These are phyloP conservation scores for Gossypium anomalum DNA, from an alignment of 345 rosid species.

Conservation along the genomic window DNA sequence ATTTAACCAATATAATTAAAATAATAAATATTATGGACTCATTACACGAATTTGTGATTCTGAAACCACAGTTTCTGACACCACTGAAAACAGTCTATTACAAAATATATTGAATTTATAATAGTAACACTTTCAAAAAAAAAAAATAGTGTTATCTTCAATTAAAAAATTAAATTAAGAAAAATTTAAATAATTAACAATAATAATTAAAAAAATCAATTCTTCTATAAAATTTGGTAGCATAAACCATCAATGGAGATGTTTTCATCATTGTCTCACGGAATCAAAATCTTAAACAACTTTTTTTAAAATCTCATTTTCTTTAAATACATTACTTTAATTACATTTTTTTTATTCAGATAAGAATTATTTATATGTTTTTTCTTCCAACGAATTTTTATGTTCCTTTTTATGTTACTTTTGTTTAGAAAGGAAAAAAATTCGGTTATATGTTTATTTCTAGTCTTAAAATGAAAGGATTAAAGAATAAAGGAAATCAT, in stretches of 20 bases:
- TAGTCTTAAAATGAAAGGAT: too few relatives aligned
- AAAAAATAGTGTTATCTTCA: too few relatives aligned
- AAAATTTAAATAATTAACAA: background rate
- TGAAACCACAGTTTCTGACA: too few relatives aligned
- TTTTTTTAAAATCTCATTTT: background rate
- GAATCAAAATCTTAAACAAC: background rate
- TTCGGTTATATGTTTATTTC: too few relatives aligned
- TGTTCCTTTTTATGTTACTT: background rate
- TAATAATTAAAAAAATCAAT: background rate
- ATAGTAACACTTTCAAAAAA: too few relatives aligned
- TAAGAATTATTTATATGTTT: background rate
- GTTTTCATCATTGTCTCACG: background rate
- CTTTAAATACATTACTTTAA: background rate
- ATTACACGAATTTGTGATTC: too few relatives aligned
- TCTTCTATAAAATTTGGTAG: background rate
- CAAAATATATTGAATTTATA: too few relatives aligned
- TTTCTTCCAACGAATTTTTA: background rate
- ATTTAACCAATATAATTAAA: too few relatives aligned
- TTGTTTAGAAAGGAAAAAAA: background rate
- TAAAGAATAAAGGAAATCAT: background rate
- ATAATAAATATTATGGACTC: too few relatives aligned
- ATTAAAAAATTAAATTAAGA: too few relatives aligned
- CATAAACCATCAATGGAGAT: background rate
- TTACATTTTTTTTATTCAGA: background rate
- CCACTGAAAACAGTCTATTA: fast-evolving